Evolutionary conservation across 148 eudicot genomes (phyloP), one percentile per base, ranked within the genome.

Genomic region (Euryodendron excelsum): DNA sequence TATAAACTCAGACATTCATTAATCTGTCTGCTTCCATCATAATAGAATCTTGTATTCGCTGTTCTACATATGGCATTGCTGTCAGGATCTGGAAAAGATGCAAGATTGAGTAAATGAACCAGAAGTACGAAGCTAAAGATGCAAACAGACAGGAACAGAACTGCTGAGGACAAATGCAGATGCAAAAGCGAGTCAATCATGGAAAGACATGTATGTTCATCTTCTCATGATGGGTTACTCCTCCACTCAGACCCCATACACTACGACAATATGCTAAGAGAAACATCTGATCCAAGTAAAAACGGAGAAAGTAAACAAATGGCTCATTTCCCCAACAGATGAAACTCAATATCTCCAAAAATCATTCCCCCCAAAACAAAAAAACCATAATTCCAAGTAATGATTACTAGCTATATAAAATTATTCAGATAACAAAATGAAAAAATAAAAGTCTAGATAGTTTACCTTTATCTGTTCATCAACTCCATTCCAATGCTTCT

Each of bases 401-500:
- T 39, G 48, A n/a, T 21, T 67, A 6, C 7, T 0, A 20, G 7
- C 52, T 37, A 58, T 10, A 25, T 4, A 10, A 25, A 36, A 44
- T 60, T 5, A 17, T 10, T 55, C 61, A 36, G 4, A 55, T 72
- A 31, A 8, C 41, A 33, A 27, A 23, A 41, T 3, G 45, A 47
- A 70, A 4, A 47, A 13, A 47, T 2, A 33, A 8, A 73, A 21
- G 39, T 10, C 33, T 28, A 30, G 44, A 30, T 72, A 30, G 9
- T 12, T 34, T n/a, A 74, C 36, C 14, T 21, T 44, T 30, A 75
- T 45, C 85, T 36, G 56, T 83, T 80, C 31, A 79, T 52, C 79
- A 89, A 77, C 80, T 82, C 84, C 55, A 62, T 55, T n/a, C 91
- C 94, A 85, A 83, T 78, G 82, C 69, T 69, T 80, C 70, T 78